Percentiles rank a stretch among this genome's conserved stretches.
Conservation (phyloP, 441 rosid genomes). For the Pelargonium myrrhifolium region DNA sequence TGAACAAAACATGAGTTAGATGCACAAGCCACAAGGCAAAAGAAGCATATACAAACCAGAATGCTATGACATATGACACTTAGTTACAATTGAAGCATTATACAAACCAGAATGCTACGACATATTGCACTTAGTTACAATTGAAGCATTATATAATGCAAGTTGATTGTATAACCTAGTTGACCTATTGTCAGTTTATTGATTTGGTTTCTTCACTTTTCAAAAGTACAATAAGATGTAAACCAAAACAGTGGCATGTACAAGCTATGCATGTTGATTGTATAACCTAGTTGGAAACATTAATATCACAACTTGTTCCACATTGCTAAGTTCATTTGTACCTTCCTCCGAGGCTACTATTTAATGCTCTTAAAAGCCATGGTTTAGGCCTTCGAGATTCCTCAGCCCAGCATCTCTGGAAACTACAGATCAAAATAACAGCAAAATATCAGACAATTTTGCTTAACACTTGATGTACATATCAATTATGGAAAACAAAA, state of each 20-base stretch:
- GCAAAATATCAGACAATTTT: slow-evolving; percentile 21
- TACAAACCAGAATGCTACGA: background rate
- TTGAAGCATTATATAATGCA: too few species aligned
- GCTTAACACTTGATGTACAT: slow-evolving; percentile 17
- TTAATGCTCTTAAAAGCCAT: slow-evolving; percentile 87
- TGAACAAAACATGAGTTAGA: slow-evolving; percentile 16
- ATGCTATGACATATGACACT: too few species aligned
- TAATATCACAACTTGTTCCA: slow-evolving; percentile 4
- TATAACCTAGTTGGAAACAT: background rate
- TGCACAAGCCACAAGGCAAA: background rate
- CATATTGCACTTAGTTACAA: background rate
- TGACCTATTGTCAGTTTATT: background rate
- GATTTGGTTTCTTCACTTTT: background rate
- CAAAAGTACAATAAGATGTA: background rate
- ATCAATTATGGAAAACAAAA: slow-evolving; percentile 8
- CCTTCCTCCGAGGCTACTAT: slow-evolving; percentile 91
- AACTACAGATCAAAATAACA: slow-evolving; percentile 36
- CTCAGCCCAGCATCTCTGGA: slow-evolving; percentile 78
- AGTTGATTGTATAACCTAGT: too few species aligned
- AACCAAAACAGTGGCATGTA: background rate
- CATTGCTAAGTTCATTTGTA: slow-evolving; percentile 17
- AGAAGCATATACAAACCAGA: background rate
- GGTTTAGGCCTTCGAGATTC: slow-evolving; percentile 74
- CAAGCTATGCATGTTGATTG: background rate
- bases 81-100: too few species aligned